These are phyloP conservation scores for Thymus mandschuricus DNA, from an alignment of 257 asterid species.

Conservation along the genomic window DNA sequence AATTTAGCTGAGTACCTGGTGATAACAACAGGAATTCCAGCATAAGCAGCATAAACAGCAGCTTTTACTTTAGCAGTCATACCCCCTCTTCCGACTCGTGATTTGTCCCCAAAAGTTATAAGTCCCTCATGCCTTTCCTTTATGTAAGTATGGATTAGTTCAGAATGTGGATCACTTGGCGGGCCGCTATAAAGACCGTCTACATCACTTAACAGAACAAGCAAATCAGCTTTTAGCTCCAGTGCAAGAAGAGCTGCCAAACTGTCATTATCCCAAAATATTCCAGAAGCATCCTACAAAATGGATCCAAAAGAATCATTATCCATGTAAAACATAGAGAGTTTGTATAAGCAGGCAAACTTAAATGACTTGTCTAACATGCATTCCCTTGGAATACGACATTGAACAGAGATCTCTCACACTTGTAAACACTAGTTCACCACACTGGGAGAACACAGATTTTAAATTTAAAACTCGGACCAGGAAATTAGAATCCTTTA, in stretches of 20 bases:
- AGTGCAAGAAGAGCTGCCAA: conserved; percentile 83
- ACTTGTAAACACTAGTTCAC: background rate
- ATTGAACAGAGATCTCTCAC: conserved; percentile 14
- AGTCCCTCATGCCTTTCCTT: conserved; percentile 67
- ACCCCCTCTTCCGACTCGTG: conserved; percentile 92
- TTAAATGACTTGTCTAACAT: background rate
- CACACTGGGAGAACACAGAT: background rate
- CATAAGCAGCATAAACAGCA: conserved; percentile 76
- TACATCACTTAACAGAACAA: conserved; percentile 84
- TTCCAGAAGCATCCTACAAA: conserved; percentile 87
- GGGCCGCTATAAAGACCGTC: conserved; percentile 92
- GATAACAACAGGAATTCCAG: conserved; percentile 85
- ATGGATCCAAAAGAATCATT: conserved; percentile 10
- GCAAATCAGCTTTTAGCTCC: conserved; percentile 86
- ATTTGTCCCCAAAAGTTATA: conserved; percentile 83
- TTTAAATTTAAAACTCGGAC: conserved; percentile 15
- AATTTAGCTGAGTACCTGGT: conserved; percentile 56
- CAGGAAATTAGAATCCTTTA: background rate
- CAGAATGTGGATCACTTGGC: conserved; percentile 77
- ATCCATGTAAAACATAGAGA: conserved; percentile 7
- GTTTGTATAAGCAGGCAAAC: conserved; percentile 3
- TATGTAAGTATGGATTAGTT: conserved; percentile 67
- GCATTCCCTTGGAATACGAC: conserved; percentile 11
- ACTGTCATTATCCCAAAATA: conserved; percentile 95
- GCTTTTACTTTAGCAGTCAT: conserved; percentile 94